These are phyloP conservation scores for Lycium ferocissimum DNA, from an alignment of 257 asterid genomes.

Conservation along the genomic window DNA sequence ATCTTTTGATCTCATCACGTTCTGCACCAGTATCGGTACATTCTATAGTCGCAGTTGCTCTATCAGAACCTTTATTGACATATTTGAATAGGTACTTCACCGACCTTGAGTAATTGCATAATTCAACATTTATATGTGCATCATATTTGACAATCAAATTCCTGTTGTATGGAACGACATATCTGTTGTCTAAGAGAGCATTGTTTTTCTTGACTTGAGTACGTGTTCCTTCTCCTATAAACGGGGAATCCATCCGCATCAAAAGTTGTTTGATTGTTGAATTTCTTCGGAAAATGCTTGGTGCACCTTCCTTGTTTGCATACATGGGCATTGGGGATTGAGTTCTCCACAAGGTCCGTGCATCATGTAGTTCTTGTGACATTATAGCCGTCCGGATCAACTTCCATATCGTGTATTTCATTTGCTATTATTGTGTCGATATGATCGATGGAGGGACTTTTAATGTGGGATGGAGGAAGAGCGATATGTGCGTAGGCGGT, in stretches of 20 bases:
- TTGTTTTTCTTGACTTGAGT: background rate
- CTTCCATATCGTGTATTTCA: background rate
- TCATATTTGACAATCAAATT: background rate
- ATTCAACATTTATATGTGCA: background rate
- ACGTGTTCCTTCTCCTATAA: background rate
- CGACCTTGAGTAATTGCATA: background rate
- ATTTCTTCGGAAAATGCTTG: background rate
- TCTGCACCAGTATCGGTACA: no score
- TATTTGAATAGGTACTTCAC: background rate
- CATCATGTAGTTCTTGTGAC: background rate
- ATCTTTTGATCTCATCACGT: background rate
- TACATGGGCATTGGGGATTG: background rate
- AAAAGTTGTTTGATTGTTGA: background rate
- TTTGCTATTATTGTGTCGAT: background rate
- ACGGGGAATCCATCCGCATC: background rate
- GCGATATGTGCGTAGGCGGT: background rate
- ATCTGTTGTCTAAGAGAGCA: background rate
- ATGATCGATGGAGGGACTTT: background rate
- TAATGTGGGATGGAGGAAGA: background rate
- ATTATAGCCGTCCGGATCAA: background rate
- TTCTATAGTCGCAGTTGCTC: no score
- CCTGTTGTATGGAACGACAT: background rate
- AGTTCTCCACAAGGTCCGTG: background rate
- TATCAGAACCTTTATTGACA: background rate
- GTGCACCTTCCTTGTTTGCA: background rate